Evolutionary conservation across 139 green algal genomes (phyloP).

Genomic region (Pleodorina starrii): DNA sequence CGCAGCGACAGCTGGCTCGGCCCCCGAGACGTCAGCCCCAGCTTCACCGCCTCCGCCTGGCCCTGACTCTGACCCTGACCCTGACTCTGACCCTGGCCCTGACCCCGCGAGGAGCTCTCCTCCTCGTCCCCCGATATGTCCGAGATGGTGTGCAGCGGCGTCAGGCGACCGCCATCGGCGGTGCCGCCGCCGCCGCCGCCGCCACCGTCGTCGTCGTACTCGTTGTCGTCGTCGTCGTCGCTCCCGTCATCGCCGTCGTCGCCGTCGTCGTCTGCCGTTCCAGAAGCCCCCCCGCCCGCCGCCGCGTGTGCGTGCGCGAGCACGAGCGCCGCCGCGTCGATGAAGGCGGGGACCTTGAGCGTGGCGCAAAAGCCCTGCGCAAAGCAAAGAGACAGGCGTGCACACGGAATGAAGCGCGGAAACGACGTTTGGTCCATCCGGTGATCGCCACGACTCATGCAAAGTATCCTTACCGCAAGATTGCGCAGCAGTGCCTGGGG

Average conservation of each 20-base stretch:
- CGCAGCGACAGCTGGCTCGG: not conserved
- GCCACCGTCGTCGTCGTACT: not conserved
- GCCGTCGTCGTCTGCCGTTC: not conserved
- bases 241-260: not conserved
- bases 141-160: slow-evolving; percentile 9
- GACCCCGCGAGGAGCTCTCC: not conserved
- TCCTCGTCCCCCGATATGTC: slow-evolving; percentile 21
- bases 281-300: not conserved
- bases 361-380: slow-evolving; percentile 12
- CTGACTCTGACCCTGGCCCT: not conserved
- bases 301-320: not conserved
- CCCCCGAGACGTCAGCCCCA: not conserved
- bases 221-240: not conserved
- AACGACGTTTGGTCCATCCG: not conserved
- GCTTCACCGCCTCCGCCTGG: not conserved
- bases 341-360: not conserved
- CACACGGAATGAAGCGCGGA: not conserved
- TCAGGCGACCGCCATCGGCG: not conserved
- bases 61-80: not conserved
- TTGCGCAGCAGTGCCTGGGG: no score
- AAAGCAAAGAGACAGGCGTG: not conserved
- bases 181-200: not conserved
- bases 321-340: not conserved
- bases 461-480: no score
- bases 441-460: no score